Evolutionary conservation across 139 green algal genomes (phyloP).

Genomic region (Desmodesmus armatus): DNA sequence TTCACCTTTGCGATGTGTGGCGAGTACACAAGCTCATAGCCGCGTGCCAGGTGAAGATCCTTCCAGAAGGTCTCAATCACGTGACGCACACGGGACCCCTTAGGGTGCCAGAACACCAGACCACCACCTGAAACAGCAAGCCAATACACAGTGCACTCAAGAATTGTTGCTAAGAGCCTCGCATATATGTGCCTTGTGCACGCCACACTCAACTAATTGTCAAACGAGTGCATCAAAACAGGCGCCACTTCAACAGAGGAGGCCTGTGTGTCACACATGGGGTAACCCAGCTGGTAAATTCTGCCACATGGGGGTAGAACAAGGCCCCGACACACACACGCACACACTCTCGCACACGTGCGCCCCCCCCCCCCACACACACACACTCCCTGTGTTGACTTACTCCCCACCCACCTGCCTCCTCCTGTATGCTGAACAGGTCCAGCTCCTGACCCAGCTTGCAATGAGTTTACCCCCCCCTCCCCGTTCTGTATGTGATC

Average conservation of each 20-base stretch:
- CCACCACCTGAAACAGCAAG: conserved; percentile 82
- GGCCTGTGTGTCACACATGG: too few relatives aligned
- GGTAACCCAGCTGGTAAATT: too few relatives aligned
- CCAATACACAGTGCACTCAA: neutral
- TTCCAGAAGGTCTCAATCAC: conserved; percentile 96
- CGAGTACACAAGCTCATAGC: conserved; percentile 95
- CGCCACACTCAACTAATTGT: too few relatives aligned
- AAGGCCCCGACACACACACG: too few relatives aligned
- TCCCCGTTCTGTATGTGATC: too few relatives aligned
- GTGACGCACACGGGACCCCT: conserved; percentile 87
- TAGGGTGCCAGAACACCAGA: conserved; percentile 98
- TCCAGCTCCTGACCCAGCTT: conserved; percentile 93
- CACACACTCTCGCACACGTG: too few relatives aligned
- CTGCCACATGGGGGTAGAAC: too few relatives aligned
- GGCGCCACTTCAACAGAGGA: too few relatives aligned
- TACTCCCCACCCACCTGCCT: conserved; percentile 69
- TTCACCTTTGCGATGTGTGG: conserved; percentile 95
- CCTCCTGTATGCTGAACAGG: conserved; percentile 92
- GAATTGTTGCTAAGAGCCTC: too few relatives aligned
- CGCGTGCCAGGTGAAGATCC: conserved; percentile 86
- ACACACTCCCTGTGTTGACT: too few relatives aligned
- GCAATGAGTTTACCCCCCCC: conserved; percentile 86
- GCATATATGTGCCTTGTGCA: too few relatives aligned
- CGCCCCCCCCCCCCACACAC: conserved; percentile 69
- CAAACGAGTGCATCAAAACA: too few relatives aligned